Base-by-base conservation (phyloP, 805 yeast species). In the Monosporozyma yasuniensis region DNA sequence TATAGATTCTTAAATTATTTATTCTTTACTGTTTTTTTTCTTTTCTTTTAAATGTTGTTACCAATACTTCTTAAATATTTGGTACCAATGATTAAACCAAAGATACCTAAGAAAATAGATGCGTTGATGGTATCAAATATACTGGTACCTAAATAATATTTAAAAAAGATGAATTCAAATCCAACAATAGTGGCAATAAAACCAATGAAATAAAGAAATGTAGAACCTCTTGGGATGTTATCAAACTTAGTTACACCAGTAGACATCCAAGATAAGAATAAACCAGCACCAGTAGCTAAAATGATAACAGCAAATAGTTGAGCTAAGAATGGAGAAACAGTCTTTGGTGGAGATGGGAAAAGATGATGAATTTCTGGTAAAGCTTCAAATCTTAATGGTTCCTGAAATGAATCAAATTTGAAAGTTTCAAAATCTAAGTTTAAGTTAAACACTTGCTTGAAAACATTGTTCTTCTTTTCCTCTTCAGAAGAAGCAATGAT, bases 51-150 rank as follows among this genome's bases (percentile, higher is more conserved):
- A 27, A 48, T 54, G 25, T 48, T 53, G 47, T 53, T 56, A 28
- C 49, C 61, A 60, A 54, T 74, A 49, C 67, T 72, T 60, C 83
- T 74, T 58, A 87, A 73, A 16, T 82, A 83, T 56, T 78, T 77
- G n/a, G 84, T 73, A 12, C 93, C 93, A 47, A 80, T 66, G 61
- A 75, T 74, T 39, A 84, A 61, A 28, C 82, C 70, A 32, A 84
- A 74, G 1, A 80, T 72, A 3, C 76, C 76, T 49, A 83, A 66
- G 21, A 79, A 58, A 16, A 57, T 54, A 12, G 61, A 52, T 34
- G 50, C 53, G 18, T 56, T 42, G 38, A 67, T 44, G 14, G 69
- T 62, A 4, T 59, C 64, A 41, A 67, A 67, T 21, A 67, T 67
- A 19, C 63, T 55, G 10, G 56, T 51, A 21, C 69, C 69, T 34